A percentile compares a stretch with the other conserved stretches of the same genome.
Conservation (phyloP, 2,329 filamentous ascomycete genomes). For the Aspergillus eucalypticola region DNA sequence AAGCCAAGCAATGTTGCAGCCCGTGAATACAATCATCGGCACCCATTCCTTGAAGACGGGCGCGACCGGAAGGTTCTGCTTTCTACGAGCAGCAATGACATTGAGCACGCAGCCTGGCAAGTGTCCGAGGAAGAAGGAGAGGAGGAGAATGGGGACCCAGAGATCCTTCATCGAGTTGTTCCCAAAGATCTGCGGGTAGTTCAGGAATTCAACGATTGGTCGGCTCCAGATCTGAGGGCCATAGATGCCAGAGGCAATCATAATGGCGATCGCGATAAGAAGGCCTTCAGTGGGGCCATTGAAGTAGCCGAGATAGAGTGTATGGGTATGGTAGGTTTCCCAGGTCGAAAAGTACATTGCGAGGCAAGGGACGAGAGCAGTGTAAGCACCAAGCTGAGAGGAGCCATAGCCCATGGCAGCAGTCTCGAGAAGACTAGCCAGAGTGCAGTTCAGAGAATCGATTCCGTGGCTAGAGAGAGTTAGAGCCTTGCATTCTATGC, state of each 20-base stretch:
- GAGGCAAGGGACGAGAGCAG: slow-evolving; percentile 83
- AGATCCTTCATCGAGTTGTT: slow-evolving; percentile 78
- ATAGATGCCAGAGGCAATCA: slow-evolving; percentile 83
- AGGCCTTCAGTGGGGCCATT: slow-evolving; percentile 97
- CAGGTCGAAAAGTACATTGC: slow-evolving; percentile 99
- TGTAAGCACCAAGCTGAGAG: slow-evolving; percentile 83
- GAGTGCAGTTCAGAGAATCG: slow-evolving; percentile 94
- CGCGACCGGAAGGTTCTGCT: slow-evolving; percentile 69
- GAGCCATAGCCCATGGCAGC: slow-evolving; percentile 90
- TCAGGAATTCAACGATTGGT: slow-evolving; percentile 69
- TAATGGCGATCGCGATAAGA: slow-evolving; percentile 81
- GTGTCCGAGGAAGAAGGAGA: slow-evolving; percentile 69
- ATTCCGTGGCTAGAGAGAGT: slow-evolving; percentile 72
- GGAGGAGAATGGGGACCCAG: slow-evolving; percentile 74
- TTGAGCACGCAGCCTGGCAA: slow-evolving; percentile 88
- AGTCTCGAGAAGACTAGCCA: slow-evolving; percentile 86
- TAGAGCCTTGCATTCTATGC: slow-evolving; percentile 22
- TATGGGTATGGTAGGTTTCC: slow-evolving; percentile 99
- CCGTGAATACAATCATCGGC: slow-evolving; percentile 79
- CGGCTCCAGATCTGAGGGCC: slow-evolving; percentile 85
- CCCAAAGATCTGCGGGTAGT: slow-evolving; percentile 64
- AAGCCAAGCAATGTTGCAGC: slow-evolving; percentile 77
- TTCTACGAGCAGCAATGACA: slow-evolving; percentile 73
- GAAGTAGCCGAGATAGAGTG: slow-evolving; percentile 91
- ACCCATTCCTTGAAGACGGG: slow-evolving; percentile 93